These are phyloP conservation scores for Penicillium ucsense DNA, from an alignment of 495 filamentous ascomycete species.

Conservation along the genomic window DNA sequence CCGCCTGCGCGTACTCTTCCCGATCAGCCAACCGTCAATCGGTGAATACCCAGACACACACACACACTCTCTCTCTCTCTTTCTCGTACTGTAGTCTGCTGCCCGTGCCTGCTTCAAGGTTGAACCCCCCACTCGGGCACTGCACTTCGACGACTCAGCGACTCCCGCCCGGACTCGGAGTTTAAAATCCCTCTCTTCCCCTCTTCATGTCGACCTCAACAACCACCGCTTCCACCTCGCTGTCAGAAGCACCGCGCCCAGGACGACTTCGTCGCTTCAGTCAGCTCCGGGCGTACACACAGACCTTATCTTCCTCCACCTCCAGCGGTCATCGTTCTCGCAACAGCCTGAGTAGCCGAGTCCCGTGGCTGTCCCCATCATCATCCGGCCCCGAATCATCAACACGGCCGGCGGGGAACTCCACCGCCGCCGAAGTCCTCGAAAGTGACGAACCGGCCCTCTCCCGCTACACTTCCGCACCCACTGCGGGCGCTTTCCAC, in stretches of 20 bases:
- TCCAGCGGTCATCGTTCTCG: conserved; percentile 24
- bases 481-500: conserved; percentile 18
- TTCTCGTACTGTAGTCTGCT: no score
- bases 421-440: conserved; percentile 22
- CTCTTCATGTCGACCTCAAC: conserved; percentile 27
- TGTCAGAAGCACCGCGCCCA: conserved; percentile 34
- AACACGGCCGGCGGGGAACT: conserved; percentile 17
- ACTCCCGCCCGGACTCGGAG: background rate
- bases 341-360: conserved; percentile 26
- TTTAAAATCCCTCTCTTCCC: background rate
- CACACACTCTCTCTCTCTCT: no score
- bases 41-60: no score
- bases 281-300: conserved; percentile 65
- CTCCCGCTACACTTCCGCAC: conserved; percentile 29
- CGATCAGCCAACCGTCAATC: no score
- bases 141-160: no score
- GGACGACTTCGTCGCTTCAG: conserved; percentile 61
- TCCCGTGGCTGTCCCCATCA: conserved; percentile 28
- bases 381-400: conserved; percentile 17
- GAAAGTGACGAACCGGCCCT: conserved; percentile 24
- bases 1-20: no score
- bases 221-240: conserved; percentile 33
- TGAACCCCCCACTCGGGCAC: no score
- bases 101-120: no score
- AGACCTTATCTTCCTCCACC: conserved; percentile 34